These are phyloP conservation scores for Hypomontagnella submonticulosa DNA, from an alignment of 495 filamentous ascomycete species.

Conservation along the genomic window DNA sequence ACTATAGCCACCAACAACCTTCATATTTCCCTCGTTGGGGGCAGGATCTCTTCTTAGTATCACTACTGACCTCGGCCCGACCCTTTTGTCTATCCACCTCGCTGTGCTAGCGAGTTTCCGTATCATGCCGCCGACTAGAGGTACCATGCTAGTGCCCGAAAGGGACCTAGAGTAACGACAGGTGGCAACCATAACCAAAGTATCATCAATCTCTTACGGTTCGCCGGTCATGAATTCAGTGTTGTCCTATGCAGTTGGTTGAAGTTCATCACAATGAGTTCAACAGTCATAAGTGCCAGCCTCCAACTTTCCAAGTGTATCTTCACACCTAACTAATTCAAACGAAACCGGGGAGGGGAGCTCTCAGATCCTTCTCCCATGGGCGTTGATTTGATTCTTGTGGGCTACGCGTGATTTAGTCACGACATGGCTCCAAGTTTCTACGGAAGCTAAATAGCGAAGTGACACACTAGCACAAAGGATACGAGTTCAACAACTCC, in stretches of 20 bases:
- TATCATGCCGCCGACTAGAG: slow-evolving; percentile 2
- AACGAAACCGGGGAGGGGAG: background rate
- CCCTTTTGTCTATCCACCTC: slow-evolving; percentile 24
- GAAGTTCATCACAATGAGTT: slow-evolving; percentile 9
- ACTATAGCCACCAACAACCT: slow-evolving; percentile 30
- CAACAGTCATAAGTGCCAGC: slow-evolving; percentile 3
- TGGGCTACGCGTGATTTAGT: background rate
- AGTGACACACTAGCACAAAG: slow-evolving; percentile 7
- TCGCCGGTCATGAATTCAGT: background rate
- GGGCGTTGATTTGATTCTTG: background rate
- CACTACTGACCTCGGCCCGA: slow-evolving; percentile 34
- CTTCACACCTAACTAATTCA: background rate
- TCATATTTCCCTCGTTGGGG: slow-evolving; percentile 11
- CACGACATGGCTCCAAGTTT: slow-evolving; percentile 5
- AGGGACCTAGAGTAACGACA: background rate
- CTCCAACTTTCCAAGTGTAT: background rate
- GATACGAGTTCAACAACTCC: slow-evolving; percentile 11
- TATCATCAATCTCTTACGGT: slow-evolving; percentile 10
- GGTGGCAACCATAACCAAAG: background rate
- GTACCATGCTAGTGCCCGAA: background rate
- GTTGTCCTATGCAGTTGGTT: slow-evolving; percentile 18
- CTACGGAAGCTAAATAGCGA: slow-evolving; percentile 2
- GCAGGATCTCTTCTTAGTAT: background rate
- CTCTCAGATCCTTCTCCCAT: background rate
- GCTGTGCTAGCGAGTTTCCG: slow-evolving; percentile 6